Evolutionary conservation across 169 alveolate genomes (phyloP).

Genomic region (Plasmodium cynomolgi): DNA sequence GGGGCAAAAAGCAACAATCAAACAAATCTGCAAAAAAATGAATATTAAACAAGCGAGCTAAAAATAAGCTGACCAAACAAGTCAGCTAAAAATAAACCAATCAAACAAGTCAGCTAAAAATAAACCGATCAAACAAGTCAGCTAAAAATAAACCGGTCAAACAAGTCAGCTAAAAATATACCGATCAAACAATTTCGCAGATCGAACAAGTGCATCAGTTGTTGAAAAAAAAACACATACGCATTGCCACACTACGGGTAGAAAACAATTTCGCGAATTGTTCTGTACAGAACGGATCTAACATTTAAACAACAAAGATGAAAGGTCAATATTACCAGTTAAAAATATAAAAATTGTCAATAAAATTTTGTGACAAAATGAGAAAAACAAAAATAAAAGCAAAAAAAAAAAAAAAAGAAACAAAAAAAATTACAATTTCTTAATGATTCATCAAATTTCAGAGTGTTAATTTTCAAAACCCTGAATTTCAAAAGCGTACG

Average conservation of each 20-base stretch:
- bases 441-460: not conserved
- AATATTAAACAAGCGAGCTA: not conserved
- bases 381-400: not conserved
- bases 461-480: not conserved
- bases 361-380: not conserved
- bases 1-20: not conserved
- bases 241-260: not conserved
- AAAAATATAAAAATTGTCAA: constrained; percentile 9
- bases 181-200: not conserved
- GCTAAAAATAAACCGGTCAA: not conserved
- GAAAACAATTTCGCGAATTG: constrained; percentile 10
- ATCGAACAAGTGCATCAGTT: not conserved
- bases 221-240: not conserved
- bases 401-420: not conserved
- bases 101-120: not conserved
- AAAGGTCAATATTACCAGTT: not conserved
- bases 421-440: not conserved
- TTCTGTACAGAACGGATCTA: constrained; percentile 1
- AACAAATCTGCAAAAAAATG: not conserved
- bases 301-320: constrained; percentile 6
- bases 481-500: not conserved
- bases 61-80: not conserved
- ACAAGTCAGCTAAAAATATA: not conserved
- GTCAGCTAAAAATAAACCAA: not conserved
- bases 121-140: not conserved